phyloP scores from a whole-genome alignment of 2,329 filamentous ascomycete genomes.

The Colletotrichum sp. region DNA sequence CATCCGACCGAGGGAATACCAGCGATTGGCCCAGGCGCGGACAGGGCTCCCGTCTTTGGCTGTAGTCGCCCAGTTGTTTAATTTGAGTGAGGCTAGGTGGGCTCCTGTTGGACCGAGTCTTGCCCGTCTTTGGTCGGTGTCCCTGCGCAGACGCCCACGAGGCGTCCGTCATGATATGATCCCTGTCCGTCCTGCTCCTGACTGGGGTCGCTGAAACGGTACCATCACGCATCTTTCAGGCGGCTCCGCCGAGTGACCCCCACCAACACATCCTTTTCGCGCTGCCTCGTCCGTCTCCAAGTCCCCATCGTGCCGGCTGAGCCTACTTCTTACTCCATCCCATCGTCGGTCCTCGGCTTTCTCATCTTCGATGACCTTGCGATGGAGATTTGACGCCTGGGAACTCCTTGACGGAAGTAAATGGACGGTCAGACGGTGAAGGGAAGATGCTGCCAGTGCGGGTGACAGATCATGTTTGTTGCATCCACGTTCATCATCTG shows the following conservation, averaged over 20 bases:
- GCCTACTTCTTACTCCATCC: neutral
- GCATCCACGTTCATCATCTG: neutral
- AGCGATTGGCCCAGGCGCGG: constrained; percentile 5
- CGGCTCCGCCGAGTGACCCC: constrained; percentile 1
- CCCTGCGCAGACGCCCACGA: neutral
- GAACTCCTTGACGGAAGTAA: neutral
- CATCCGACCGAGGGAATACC: neutral
- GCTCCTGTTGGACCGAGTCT: neutral
- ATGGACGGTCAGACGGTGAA: neutral
- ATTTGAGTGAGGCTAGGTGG: constrained; percentile 16
- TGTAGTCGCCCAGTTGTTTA: constrained; percentile 10
- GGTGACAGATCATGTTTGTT: neutral
- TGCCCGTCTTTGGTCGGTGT: neutral
- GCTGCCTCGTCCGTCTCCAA: neutral
- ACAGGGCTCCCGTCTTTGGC: constrained; percentile 8
- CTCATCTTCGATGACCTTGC: neutral
- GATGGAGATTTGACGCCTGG: neutral
- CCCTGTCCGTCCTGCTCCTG: neutral
- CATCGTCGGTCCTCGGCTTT: constrained; percentile 13
- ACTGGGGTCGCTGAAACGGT: constrained; percentile 18
- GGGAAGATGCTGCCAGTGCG: neutral
- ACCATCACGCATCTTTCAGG: constrained; percentile 17
- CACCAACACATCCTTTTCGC: neutral
- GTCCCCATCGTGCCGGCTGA: neutral
- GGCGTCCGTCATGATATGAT: neutral